Percentiles rank a stretch among this genome's conserved stretches.
phyloP scores from a whole-genome alignment of 768 basidiomycete species.

The Paxillus rubicundulus region DNA sequence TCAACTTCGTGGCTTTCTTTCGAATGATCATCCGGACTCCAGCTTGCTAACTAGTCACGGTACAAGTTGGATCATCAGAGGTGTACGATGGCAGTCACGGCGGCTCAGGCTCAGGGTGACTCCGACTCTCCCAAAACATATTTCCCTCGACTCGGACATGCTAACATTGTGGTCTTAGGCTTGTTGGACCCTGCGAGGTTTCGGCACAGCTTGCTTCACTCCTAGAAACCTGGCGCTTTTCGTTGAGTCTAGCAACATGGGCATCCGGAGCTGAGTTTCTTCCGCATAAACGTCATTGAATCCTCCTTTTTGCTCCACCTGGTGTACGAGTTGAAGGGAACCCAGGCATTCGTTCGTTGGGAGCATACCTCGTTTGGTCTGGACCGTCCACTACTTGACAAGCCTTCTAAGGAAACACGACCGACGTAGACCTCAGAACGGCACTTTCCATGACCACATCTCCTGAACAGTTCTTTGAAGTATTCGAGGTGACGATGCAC shows the following conservation, averaged over 20 bases:
- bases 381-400: constrained; percentile 6
- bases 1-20: no score
- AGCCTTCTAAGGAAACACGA: constrained; percentile 12
- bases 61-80: no score
- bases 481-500: background rate
- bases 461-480: constrained; percentile 11
- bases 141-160: no score
- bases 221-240: constrained; percentile 9
- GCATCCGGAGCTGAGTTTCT: constrained; percentile 7
- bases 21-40: no score
- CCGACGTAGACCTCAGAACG: constrained; percentile 7
- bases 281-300: constrained; percentile 7
- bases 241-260: constrained; percentile 12
- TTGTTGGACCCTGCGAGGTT: no score
- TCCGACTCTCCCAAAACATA: no score
- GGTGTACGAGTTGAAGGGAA: background rate
- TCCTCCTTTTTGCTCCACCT: background rate
- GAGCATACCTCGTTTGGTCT: constrained; percentile 14
- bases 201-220: constrained; percentile 1
- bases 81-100: no score
- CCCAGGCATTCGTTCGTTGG: constrained; percentile 1
- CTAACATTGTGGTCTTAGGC: no score
- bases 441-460: constrained; percentile 1
- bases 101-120: no score
- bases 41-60: no score